Evolutionary conservation across 2,329 filamentous ascomycete species (phyloP).

Genomic region (Botrytis pseudocinerea): DNA sequence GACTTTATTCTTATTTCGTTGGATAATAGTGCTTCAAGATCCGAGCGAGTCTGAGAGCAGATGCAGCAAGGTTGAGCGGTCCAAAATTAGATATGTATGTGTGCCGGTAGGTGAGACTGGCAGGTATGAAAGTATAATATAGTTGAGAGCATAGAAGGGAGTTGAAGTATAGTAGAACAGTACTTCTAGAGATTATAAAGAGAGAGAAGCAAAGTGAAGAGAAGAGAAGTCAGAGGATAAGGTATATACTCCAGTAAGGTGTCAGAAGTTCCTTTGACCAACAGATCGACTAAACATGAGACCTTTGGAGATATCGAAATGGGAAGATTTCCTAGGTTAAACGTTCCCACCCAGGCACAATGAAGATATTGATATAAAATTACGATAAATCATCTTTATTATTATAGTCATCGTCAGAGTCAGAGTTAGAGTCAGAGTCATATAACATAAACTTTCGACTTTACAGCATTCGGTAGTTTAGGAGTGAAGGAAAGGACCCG

Average conservation of each 20-base stretch:
- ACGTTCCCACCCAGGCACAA: background rate
- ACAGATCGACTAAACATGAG: background rate
- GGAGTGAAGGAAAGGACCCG: background rate
- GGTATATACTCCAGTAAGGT: background rate
- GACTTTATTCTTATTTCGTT: background rate
- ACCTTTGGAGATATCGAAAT: background rate
- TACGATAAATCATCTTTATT: background rate
- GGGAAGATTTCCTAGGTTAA: background rate
- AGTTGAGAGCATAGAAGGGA: background rate
- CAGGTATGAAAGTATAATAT: too few species aligned
- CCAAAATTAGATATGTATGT: background rate
- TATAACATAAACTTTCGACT: background rate
- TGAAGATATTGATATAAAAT: background rate
- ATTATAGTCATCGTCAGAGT: background rate
- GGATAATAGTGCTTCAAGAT: background rate
- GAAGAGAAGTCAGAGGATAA: background rate
- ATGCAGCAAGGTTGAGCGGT: background rate
- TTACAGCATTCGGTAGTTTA: background rate
- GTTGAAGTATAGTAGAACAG: background rate
- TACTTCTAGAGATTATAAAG: background rate
- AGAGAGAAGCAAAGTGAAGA: background rate
- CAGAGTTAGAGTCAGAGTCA: background rate
- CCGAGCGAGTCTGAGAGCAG: conserved; percentile 9
- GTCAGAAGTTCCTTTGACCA: background rate
- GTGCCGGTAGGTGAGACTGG: too few species aligned